Evolutionary conservation across 2,329 filamentous ascomycete species (phyloP), one percentile per base, ranked within the genome.

Genomic region (Colletotrichum higginsianum): DNA sequence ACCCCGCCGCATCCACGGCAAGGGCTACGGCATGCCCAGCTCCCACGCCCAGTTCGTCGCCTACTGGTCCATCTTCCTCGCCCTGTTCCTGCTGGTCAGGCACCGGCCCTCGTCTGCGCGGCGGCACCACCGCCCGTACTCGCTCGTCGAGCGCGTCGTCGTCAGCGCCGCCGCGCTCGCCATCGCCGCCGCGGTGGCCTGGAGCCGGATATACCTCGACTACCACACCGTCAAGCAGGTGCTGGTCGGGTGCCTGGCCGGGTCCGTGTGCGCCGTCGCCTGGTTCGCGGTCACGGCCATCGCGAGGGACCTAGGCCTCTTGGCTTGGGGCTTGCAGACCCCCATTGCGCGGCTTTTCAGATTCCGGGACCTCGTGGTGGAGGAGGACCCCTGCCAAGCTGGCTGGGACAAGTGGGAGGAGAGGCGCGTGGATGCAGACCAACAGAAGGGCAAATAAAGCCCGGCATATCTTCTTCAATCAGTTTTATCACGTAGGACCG

Each of bases 1-100:
- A 61, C 96, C 96, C 38, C 89, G 87, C 74, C 92, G 92, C 90
- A 92, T 86, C 87, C 91, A 95, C 78, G 95, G 94, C 67, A 97
- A 97, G 82, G 96, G 96, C 74, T 99, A 99, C 80, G 97, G 96
- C 77, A 99, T 99, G 97, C 96, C 96, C 64, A 88, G 85, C 55
- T 98, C 95, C 47, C 96, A 99, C 83, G 93, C 96, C 11, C 96
- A 99, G 84, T 99, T 98, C 80, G 93, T 96, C 73, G 89, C 93
- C 67, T 99, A 94, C 86, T 98, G 98, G 88, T 92, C 94, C 69
- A 84, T 97, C 68, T 96, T 93, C 73, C 84, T 98, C 71, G 87
- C 90, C 30, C 86, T 99, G 23, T 98, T 98, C 84, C 87, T 99
- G 55, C 87, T 98, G 56, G 85, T 95, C 72, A 90, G 96, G 72